Conservation (phyloP, 371 early-diverging fungal species). For the Mucor racemosus region DNA sequence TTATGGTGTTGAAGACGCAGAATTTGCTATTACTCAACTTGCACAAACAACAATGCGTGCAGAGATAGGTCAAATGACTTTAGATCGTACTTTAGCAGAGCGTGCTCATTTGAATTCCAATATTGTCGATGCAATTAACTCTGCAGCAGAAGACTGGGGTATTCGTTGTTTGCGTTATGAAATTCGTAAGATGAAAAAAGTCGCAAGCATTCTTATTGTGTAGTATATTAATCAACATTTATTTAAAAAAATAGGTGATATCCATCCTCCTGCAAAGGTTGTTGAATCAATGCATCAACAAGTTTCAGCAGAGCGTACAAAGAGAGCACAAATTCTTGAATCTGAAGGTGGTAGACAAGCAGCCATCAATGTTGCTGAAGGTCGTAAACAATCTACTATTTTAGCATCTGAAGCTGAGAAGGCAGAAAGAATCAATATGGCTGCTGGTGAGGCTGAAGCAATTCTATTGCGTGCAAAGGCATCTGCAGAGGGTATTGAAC, state of each 20-base stretch:
- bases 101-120: conserved; percentile 90
- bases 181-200: conserved; percentile 59
- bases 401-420: conserved; percentile 94
- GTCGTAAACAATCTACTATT: conserved; percentile 90
- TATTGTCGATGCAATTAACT: conserved; percentile 95
- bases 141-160: conserved; percentile 95
- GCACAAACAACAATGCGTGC: conserved; percentile 99
- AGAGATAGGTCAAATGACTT: conserved; percentile 97
- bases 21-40: conserved; percentile 94
- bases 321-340: conserved; percentile 96
- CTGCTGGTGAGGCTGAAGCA: conserved; percentile 88
- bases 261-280: conserved; percentile 95
- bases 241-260: conserved; percentile 67
- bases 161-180: conserved; percentile 94
- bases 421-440: conserved; percentile 89
- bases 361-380: conserved; percentile 97
- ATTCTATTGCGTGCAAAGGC: conserved; percentile 88
- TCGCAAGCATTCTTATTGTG: too few species aligned
- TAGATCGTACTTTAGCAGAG: conserved; percentile 95
- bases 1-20: conserved; percentile 95
- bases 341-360: conserved; percentile 95
- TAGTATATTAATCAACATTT: neutral
- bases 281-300: conserved; percentile 97
- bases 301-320: conserved; percentile 95
- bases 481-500: conserved; percentile 80